Evolutionary conservation across 1,139 yeast genomes (phyloP).

Genomic region (Saccharomycopsis crataegensis): DNA sequence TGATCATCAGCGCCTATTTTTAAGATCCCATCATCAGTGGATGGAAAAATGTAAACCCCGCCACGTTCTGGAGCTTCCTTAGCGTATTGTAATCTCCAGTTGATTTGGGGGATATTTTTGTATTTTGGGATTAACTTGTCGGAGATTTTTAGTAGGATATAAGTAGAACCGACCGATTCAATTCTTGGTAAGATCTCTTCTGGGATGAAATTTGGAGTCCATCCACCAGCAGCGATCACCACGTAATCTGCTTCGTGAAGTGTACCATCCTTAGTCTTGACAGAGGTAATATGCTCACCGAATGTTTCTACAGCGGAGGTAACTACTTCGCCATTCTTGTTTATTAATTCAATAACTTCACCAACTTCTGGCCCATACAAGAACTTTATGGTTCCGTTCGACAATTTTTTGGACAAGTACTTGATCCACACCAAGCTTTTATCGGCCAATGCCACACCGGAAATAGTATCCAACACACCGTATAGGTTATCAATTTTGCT

Average conservation of each 20-base stretch:
- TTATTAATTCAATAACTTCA: slow-evolving; percentile 10
- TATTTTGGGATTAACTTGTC: slow-evolving; percentile 27
- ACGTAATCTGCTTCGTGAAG: slow-evolving; percentile 29
- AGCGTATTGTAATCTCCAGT: slow-evolving; percentile 27
- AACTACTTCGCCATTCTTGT: slow-evolving; percentile 16
- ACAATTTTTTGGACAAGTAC: slow-evolving; percentile 22
- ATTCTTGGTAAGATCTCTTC: slow-evolving; percentile 29
- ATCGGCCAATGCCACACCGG: slow-evolving; percentile 34
- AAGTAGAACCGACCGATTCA: slow-evolving; percentile 33
- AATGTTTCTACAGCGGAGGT: slow-evolving; percentile 22
- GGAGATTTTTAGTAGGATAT: slow-evolving; percentile 28
- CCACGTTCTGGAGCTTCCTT: slow-evolving; percentile 20
- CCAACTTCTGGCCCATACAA: slow-evolving; percentile 21
- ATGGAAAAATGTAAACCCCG: slow-evolving; percentile 13
- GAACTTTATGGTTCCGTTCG: slow-evolving; percentile 18
- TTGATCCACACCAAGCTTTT: slow-evolving; percentile 31
- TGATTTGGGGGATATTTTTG: slow-evolving; percentile 28
- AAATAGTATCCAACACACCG: slow-evolving; percentile 32
- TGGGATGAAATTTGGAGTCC: slow-evolving; percentile 33
- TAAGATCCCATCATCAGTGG: slow-evolving; percentile 22
- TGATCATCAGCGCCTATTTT: slow-evolving; percentile 19
- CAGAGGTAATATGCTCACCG: not conserved
- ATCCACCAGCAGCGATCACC: slow-evolving; percentile 35
- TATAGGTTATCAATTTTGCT: slow-evolving; percentile 21
- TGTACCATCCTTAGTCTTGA: slow-evolving; percentile 29